phyloP scores from a whole-genome alignment of 495 filamentous ascomycete species.

The Mytilinidion resinicola region DNA sequence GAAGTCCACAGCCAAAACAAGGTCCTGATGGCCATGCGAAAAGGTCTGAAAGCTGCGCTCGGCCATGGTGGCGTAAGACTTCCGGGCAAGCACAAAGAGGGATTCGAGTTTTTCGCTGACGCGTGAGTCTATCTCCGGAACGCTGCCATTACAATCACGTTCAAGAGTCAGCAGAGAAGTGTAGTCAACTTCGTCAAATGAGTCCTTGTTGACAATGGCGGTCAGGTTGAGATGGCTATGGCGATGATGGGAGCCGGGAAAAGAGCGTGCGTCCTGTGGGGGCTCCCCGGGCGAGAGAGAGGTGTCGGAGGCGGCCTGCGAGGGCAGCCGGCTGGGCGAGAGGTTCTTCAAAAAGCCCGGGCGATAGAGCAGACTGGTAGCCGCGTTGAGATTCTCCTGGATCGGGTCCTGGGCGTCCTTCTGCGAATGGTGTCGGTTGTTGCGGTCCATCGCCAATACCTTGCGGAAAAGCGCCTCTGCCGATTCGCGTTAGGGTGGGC shows the following conservation, averaged over 20 bases:
- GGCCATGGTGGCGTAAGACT: constrained; percentile 26
- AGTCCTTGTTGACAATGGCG: constrained; percentile 9
- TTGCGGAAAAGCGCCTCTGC: not conserved
- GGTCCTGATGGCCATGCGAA: constrained; percentile 59
- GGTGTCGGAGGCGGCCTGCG: constrained; percentile 25
- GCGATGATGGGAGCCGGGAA: constrained; percentile 1
- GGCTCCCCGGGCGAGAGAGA: constrained; percentile 13
- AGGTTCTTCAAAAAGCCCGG: constrained; percentile 21
- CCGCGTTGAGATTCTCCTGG: constrained; percentile 20
- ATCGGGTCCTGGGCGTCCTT: constrained; percentile 16
- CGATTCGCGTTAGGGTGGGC: constrained; percentile 12
- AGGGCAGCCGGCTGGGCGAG: constrained; percentile 22
- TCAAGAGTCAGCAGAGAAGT: constrained; percentile 14
- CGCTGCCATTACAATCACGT: constrained; percentile 3
- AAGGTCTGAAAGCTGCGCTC: constrained; percentile 31
- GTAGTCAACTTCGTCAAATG: constrained; percentile 9
- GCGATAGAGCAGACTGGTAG: constrained; percentile 8
- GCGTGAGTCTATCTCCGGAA: constrained; percentile 11
- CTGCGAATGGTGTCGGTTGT: not conserved
- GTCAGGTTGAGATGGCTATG: constrained; percentile 14
- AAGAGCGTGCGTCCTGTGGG: constrained; percentile 4
- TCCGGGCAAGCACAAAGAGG: constrained; percentile 10
- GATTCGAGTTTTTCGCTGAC: constrained; percentile 14
- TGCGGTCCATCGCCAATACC: constrained; percentile 8
- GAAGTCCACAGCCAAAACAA: constrained; percentile 57